phyloP scores from a whole-genome alignment of 2,329 filamentous ascomycete species.

The Phialophora chinensis region DNA sequence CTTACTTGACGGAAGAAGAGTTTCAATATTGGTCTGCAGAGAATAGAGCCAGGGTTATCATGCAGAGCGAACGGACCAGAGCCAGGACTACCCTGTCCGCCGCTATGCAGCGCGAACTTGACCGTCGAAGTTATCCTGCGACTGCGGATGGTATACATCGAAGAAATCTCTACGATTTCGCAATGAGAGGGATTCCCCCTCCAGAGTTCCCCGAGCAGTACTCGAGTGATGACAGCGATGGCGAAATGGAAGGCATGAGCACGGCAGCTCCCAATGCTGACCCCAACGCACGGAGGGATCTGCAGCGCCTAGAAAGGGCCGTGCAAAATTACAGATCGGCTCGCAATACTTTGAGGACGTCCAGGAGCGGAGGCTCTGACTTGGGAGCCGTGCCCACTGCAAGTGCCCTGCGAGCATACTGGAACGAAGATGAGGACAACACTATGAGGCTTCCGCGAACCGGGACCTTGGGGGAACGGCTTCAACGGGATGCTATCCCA shows the following conservation, averaged over 20 bases:
- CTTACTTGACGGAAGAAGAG: slow-evolving; percentile 17
- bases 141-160: slow-evolving; percentile 9
- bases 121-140: slow-evolving; percentile 18
- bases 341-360: slow-evolving; percentile 24
- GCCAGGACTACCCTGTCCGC: not conserved
- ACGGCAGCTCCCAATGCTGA: slow-evolving; percentile 17
- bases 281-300: slow-evolving; percentile 19
- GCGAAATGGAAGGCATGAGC: slow-evolving; percentile 27
- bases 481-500: slow-evolving; percentile 5
- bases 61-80: slow-evolving; percentile 22
- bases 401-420: slow-evolving; percentile 30
- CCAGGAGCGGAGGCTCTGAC: slow-evolving; percentile 20
- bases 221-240: slow-evolving; percentile 29
- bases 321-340: slow-evolving; percentile 31
- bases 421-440: slow-evolving; percentile 25
- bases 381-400: slow-evolving; percentile 30
- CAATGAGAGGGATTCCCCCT: not conserved
- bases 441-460: not conserved
- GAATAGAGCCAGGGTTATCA: slow-evolving; percentile 14
- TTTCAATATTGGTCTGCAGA: slow-evolving; percentile 13
- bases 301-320: slow-evolving; percentile 30
- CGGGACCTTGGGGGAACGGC: not conserved
- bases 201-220: not conserved
- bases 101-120: not conserved
- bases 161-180: slow-evolving; percentile 31